phyloP scores from a whole-genome alignment of 2,329 filamentous ascomycete genomes.

The Sphaerulina vaccinii region DNA sequence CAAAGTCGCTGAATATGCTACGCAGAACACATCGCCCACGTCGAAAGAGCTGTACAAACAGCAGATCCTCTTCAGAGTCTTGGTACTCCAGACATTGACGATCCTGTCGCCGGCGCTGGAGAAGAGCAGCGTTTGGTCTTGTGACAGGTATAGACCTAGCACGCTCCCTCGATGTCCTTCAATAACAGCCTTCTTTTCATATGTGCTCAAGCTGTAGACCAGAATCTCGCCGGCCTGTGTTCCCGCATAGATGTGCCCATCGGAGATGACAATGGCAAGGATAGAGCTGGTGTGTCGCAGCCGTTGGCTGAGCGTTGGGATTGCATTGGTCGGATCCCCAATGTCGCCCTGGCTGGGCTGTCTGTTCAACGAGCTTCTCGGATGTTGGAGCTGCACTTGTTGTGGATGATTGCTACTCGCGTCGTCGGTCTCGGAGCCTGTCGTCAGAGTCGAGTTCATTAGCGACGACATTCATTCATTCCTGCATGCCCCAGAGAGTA shows the following conservation, averaged over 20 bases:
- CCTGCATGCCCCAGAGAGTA: not conserved
- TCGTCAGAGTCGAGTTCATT: slow-evolving; percentile 9
- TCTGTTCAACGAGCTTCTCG: slow-evolving; percentile 17
- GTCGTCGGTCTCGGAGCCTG: slow-evolving; percentile 27
- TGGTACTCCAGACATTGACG: slow-evolving; percentile 88
- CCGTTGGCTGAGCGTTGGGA: slow-evolving; percentile 69
- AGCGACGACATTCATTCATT: slow-evolving; percentile 15
- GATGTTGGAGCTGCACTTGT: not conserved
- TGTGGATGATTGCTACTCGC: not conserved
- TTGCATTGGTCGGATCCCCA: slow-evolving; percentile 26
- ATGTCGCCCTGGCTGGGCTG: slow-evolving; percentile 28
- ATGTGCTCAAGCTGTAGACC: slow-evolving; percentile 85
- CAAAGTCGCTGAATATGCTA: slow-evolving; percentile 78
- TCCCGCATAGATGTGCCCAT: slow-evolving; percentile 82
- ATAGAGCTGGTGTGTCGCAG: slow-evolving; percentile 76
- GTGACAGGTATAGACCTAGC: slow-evolving; percentile 76
- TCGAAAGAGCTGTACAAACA: slow-evolving; percentile 93
- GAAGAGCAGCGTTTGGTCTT: slow-evolving; percentile 74
- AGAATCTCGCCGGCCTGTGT: slow-evolving; percentile 92
- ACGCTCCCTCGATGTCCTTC: slow-evolving; percentile 91
- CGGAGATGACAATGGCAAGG: slow-evolving; percentile 76
- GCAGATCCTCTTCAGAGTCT: slow-evolving; percentile 72
- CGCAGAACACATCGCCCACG: slow-evolving; percentile 91
- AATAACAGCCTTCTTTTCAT: slow-evolving; percentile 73
- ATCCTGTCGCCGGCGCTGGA: slow-evolving; percentile 92